A percentile compares a stretch with the other conserved stretches of the same genome.
These are phyloP conservation scores for Alternaria gansuensis DNA, from an alignment of 2,329 filamentous ascomycete species.

Conservation along the genomic window DNA sequence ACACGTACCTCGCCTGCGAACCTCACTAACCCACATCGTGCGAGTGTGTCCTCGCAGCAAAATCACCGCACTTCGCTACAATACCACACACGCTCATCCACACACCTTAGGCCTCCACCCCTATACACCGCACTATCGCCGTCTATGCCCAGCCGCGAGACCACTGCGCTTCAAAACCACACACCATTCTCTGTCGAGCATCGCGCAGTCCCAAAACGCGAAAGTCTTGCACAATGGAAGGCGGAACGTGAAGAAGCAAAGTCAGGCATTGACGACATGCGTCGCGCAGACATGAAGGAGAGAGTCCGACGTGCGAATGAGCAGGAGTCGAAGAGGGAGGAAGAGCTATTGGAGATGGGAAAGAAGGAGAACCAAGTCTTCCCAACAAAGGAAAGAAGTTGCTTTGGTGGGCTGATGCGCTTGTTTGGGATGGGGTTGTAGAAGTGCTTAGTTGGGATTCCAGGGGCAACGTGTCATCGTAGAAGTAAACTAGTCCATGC, in stretches of 20 bases:
- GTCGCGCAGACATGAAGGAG: slow-evolving; percentile 35
- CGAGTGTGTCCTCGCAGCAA: not conserved
- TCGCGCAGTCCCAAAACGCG: slow-evolving; percentile 28
- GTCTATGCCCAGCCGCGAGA: not conserved
- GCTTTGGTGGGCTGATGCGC: slow-evolving; percentile 14
- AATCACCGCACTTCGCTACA: not conserved
- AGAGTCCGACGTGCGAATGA: slow-evolving; percentile 43
- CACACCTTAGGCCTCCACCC: not conserved
- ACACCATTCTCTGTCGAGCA: not conserved
- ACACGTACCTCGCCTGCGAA: not conserved
- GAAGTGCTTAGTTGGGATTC: no score
- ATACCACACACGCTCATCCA: not conserved
- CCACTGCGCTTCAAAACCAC: not conserved
- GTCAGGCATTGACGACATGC: slow-evolving; percentile 10
- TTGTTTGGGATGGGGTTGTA: slow-evolving; percentile 1
- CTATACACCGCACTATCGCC: not conserved
- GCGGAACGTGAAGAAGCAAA: slow-evolving; percentile 35
- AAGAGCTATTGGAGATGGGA: slow-evolving; percentile 23
- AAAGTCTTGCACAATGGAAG: slow-evolving; percentile 38
- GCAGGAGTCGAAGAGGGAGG: slow-evolving; percentile 38
- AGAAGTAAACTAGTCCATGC: no score
- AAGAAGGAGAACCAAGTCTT: not conserved
- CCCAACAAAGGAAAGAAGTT: slow-evolving; percentile 2
- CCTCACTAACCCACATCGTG: not conserved
- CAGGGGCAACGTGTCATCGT: no score